A percentile compares a stretch with the other conserved stretches of the same genome.
phyloP scores from a whole-genome alignment of 768 basidiomycete species.

The Termitomyces sp. region DNA sequence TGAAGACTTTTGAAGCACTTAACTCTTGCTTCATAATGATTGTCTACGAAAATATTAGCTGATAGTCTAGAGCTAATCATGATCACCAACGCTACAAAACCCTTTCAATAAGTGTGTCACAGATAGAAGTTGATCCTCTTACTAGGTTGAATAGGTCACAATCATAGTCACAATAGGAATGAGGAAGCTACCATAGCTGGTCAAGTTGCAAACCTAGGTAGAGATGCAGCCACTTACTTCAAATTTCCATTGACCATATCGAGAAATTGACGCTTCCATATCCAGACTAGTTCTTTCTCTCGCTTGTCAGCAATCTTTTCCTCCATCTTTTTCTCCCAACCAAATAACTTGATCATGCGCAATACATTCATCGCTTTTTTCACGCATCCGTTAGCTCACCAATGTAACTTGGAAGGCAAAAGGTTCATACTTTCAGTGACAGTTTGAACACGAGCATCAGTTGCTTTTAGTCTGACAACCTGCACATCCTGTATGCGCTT shows the following conservation, averaged over 20 bases:
- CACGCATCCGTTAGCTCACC: slow-evolving; percentile 11
- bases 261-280: slow-evolving; percentile 49
- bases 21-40: slow-evolving; percentile 35
- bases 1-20: slow-evolving; percentile 42
- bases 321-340: slow-evolving; percentile 55
- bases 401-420: slow-evolving; percentile 7
- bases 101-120: not conserved
- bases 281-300: slow-evolving; percentile 52
- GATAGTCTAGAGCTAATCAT: not conserved
- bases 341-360: slow-evolving; percentile 71
- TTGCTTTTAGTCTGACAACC: slow-evolving; percentile 43
- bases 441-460: slow-evolving; percentile 54
- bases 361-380: slow-evolving; percentile 46
- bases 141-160: slow-evolving; percentile 59
- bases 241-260: slow-evolving; percentile 38
- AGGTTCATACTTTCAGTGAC: slow-evolving; percentile 52
- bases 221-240: slow-evolving; percentile 29
- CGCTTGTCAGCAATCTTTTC: slow-evolving; percentile 50
- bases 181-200: slow-evolving; percentile 33
- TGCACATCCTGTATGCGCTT: slow-evolving; percentile 45
- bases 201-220: not conserved
- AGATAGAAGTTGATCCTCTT: slow-evolving; percentile 17
- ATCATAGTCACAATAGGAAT: slow-evolving; percentile 66
- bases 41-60: slow-evolving; percentile 21
- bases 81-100: slow-evolving; percentile 9